Base-by-base conservation (phyloP, 2,329 filamentous ascomycete species). In the Pseudogymnoascus sp. region DNA sequence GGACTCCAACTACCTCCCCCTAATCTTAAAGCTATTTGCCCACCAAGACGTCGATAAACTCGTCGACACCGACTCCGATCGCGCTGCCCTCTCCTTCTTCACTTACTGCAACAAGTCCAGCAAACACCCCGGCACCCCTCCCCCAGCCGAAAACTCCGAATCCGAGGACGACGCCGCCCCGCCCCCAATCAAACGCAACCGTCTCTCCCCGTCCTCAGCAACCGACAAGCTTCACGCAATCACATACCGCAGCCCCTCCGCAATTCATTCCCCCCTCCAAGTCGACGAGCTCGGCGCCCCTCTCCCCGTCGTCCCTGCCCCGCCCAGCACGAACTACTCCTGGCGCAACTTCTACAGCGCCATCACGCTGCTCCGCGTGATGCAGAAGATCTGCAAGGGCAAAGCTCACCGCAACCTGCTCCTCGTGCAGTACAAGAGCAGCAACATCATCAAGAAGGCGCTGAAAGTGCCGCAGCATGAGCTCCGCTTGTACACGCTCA, bases 331-430 rank as follows among this genome's bases (percentile, higher is more conserved):
- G 1, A 87, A 88, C 71, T 97, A 93, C 78, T 96, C 91, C 11
- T 91, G 91, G 76, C 90, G 95, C 70, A 96, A 96, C 75, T 96
- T 97, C 79, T 96, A 96, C 80, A 90, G 91, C 1, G 85, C 90
- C 50, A 97, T 97, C 79, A 97, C 96, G 77, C 93, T 96, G 76
- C 82, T 99, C 18, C 91, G 96, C 67, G 88, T 97, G 65, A 90
- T 99, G 84, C 95, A 99, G 73, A 99, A 99, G 77, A 89, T 97
- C 65, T 97, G 93, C 77, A 96, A 96, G 70, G 85, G 90, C 76
- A 97, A 97, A 77, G 91, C 93, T 1, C 95, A 99, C 77, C 89
- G 95, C 63, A 96, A 96, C 75, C 82, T 99, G 12, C 83, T 97
- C 60, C 86, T 99, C 61, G 93, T 99, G 37, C 90, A 93, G 72